Evolutionary conservation across 176 grass and related monocot species (phyloP), one percentile per base, ranked within the genome.

Genomic region (Oryza australiensis): DNA sequence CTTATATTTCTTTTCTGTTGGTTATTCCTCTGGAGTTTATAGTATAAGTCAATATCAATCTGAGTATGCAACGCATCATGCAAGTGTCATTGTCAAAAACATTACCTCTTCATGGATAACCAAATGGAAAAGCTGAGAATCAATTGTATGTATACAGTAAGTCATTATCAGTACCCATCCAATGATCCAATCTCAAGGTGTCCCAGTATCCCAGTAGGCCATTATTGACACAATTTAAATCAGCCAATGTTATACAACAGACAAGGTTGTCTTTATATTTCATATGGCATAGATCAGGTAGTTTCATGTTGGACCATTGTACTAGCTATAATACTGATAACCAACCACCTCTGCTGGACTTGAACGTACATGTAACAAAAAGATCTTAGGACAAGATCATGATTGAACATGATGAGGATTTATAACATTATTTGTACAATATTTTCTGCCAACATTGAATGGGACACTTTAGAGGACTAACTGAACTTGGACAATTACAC

Each of bases 31-130:
- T 27, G 2, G 18, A 49, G 26, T 18, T 62, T 3, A 62, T 63
- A 9, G 29, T 28, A 73, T 4, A 46, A 74, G 13, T 45, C 76
- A 42, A 43, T 43, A 26, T 45, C 76, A 42, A 43, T 59, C 26
- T 9, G 1, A 86, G 79, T 57, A 55, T 7, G 12, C 9, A 43
- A 74, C 3, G 60, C 48, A 40, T 65, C 40, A 74, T 64, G 14
- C 65, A 76, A 72, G 73, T 77, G 12, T 66, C 26, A 24, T 26
- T 78, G 65, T 53, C 13, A 18, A 78, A 63, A 41, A 74, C 2
- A 11, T 66, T 42, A 41, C 28, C 2, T 59, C 3, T 30, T 67
- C 9, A 22, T 43, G 26, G 18, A 6, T 32, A 33, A 78, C 40
- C 20, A 65, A 80, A 5, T 13, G 16, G 22, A 51, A 57, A 49